Evolutionary conservation across 345 rosid species (phyloP), one percentile per base, ranked within the genome.

Genomic region (Xanthoceras sorbifolium): DNA sequence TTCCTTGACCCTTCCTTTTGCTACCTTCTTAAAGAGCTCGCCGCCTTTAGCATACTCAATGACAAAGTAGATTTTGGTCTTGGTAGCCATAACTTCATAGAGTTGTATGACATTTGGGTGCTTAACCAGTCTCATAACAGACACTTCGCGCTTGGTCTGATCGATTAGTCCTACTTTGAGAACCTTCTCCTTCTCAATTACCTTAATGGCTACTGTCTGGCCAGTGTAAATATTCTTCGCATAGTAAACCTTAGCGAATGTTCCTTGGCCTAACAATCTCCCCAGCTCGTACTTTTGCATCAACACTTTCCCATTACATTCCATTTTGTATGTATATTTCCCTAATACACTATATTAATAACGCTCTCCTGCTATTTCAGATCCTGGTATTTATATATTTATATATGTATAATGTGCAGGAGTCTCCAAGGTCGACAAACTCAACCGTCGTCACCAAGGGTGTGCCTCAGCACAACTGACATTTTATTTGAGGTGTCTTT

Each of bases 31-130:
- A 67, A 85, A 85, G 36, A 85, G 83, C 75, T 85, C 88, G 1
- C 88, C 86, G 2, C 86, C 88, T 76, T 71, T 83, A 22, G 76
- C 83, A 38, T 85, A 83, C 67, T 83, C 88, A 77, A 80, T 83
- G 8, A 78, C 88, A 70, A 82, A 82, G 79, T 83, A 85, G 62
- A 85, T 85, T 79, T 78, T 85, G 46, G 82, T 83, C 75, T 82
- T 85, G 64, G 86, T 78, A n/a, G 88, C 88, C 86, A 83, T 60
- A 3, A 85, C 88, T 81, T 83, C 88, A 29, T 82, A 78, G 50
- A 85, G 78, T 36, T 85, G 85, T 28, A 85, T 85, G 31, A 85
- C 81, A 36, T 85, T 85, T 48, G 86, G 79, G 76, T 85, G 86
- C 36, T 76, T 79, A 23, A 83, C 44, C 75, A 85, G 40, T 70